Base-by-base conservation (phyloP, 768 basidiomycete species). In the Bullera alba region DNA sequence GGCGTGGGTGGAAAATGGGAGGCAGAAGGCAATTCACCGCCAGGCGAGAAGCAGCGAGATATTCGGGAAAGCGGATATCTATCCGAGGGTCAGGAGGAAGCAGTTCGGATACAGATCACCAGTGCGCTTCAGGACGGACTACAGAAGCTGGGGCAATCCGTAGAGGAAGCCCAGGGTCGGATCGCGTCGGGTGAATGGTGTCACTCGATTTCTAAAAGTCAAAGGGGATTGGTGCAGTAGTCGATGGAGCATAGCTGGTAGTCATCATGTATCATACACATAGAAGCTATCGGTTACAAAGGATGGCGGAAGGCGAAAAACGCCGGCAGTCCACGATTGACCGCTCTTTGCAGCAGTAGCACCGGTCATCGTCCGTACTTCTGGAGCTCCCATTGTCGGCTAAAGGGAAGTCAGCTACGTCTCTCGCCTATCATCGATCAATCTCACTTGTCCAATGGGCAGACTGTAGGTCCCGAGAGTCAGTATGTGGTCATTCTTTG, bases 91-190 rank as follows among this genome's bases (percentile, higher is more conserved):
- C 73, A 75, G 53, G 73, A 77, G 30, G 60, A 72, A 12, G 50
- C 57, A 32, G 66, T 80, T 42, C 75, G 84, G 51, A 79, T 79
- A 46, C 74, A 78, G 52, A 74, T 86, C 22, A 82, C 81, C 2
- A 75, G 75, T 15, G 58, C 79, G 22, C 58, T 85, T 29, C 58
- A 67, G 46, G 56, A 63, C 21, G 68, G 60, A 27, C 36, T 75
- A 48, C 50, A 53, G 49, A 46, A 53, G 38, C 38, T 75, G 30
- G 74, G 74, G 0, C 43, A 52, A 42, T 42, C 45, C 32, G 62
- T 67, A 4, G 62, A 64, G 38, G 45, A 49, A 39, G 45, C 48
- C 23, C 68, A 72, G 55, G 70, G 70, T 26, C 58, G 67, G 43
- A 63, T 61, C 32, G 68, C 63, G 35, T 58, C 54, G 37, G 58